These are phyloP conservation scores for Raphanus hybrid DNA, from an alignment of 441 rosid species.

Conservation along the genomic window DNA sequence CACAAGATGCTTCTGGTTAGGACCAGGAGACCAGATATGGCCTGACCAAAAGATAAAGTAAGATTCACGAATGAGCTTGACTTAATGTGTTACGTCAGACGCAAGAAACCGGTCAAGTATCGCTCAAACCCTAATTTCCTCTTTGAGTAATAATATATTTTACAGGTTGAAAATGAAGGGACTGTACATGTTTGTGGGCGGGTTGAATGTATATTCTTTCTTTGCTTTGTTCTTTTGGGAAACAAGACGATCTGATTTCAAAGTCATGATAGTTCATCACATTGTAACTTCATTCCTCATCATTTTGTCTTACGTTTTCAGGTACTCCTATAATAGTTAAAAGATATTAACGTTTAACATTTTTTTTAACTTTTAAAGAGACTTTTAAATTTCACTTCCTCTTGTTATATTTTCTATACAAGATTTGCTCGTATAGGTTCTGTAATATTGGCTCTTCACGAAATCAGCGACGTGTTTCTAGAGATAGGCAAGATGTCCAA, in stretches of 20 bases:
- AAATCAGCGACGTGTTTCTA: slow-evolving; percentile 59
- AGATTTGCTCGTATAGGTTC: slow-evolving; percentile 69
- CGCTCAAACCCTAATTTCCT: slow-evolving; percentile 20
- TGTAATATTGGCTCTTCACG: slow-evolving; percentile 59
- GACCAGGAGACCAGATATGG: slow-evolving; percentile 81
- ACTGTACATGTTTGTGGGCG: slow-evolving; percentile 56
- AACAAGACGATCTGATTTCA: slow-evolving; percentile 63
- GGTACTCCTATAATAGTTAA: slow-evolving; percentile 42
- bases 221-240: slow-evolving; percentile 72
- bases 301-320: slow-evolving; percentile 55
- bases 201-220: slow-evolving; percentile 56
- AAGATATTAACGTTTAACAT: slow-evolving; percentile 3
- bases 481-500: slow-evolving; percentile 68
- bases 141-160: background rate
- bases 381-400: background rate
- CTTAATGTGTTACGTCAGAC: background rate
- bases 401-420: slow-evolving; percentile 20
- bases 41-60: slow-evolving; percentile 82
- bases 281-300: slow-evolving; percentile 51
- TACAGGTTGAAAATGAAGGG: slow-evolving; percentile 60
- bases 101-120: slow-evolving; percentile 7
- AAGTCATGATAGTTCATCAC: slow-evolving; percentile 65
- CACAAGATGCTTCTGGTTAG: slow-evolving; percentile 74
- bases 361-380: background rate
- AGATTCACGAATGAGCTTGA: slow-evolving; percentile 9